Evolutionary conservation across 2,329 filamentous ascomycete genomes (phyloP), one percentile per base, ranked within the genome.

Genomic region (Fusarium miscanthi): DNA sequence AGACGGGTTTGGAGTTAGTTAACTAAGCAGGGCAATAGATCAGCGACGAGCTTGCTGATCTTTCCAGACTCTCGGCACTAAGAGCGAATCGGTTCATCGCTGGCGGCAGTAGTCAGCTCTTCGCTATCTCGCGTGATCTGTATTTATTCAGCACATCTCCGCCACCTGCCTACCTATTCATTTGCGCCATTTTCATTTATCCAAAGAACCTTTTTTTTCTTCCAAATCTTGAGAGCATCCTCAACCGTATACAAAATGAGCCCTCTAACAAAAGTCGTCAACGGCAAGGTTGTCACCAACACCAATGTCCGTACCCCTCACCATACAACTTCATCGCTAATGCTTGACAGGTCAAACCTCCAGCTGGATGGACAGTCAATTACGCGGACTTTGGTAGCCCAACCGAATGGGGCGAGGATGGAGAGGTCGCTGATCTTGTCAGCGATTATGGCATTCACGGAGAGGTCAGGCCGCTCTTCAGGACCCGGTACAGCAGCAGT

Each of bases 231-330:
- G 3, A 25, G 23, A 25, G 23, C 23, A 6, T 6, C 0, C 8
- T 19, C 8, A 10, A 23, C 19, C 10, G 2, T 8, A n/a, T 23
- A 8, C 19, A n/a, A 21, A 5, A 58, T 58, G 54, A 23, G n/a
- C 13, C 23, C 53, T 27, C 19, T 30, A 10, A 37, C 54, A 37
- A 58, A 58, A 35, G 23, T 58, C 23, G 41, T 49, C 8, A 30
- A 37, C 6, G 54, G 54, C 8, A 49, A 10, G 4, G 23, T 48
- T 12, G 54, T 58, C 5, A 49, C 54, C 23, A 49, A 58, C 19
- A 58, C 54, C 6, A 10, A 58, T 37, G 54, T 58, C 1, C 2
- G 19, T 30, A 13, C 8, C 8, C 23, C 23, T 25, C 23, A 25
- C 23, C 23, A 25, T 25, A 25, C 5, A 25, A 25, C 23, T 25